Evolutionary conservation across 2,329 filamentous ascomycete species (phyloP).

Genomic region (Xylaria sp.): DNA sequence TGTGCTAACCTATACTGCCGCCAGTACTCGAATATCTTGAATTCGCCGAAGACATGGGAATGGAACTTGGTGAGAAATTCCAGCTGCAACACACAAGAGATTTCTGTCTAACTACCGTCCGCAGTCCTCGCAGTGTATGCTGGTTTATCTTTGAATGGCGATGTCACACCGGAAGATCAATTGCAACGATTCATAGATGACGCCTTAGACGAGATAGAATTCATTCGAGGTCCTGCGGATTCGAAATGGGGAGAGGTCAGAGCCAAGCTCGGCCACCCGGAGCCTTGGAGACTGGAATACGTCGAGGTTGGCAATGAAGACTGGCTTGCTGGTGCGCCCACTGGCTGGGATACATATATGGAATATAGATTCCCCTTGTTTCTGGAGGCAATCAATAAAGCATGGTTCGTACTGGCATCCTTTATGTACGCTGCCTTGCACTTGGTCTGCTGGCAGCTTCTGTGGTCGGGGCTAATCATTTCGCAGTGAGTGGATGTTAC

Average conservation of each 20-base stretch:
- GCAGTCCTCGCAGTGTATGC: constrained; percentile 67
- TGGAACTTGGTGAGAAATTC: constrained; percentile 58
- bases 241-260: constrained; percentile 68
- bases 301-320: constrained; percentile 78
- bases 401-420: constrained; percentile 45
- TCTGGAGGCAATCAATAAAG: constrained; percentile 66
- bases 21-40: constrained; percentile 68
- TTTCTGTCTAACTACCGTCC: constrained; percentile 17
- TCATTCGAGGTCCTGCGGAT: constrained; percentile 64
- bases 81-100: background rate
- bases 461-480: constrained; percentile 7
- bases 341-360: constrained; percentile 60
- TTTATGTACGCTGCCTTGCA: background rate
- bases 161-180: constrained; percentile 62
- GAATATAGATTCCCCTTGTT: constrained; percentile 70
- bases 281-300: constrained; percentile 69
- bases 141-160: constrained; percentile 66
- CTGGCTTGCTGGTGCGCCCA: constrained; percentile 63
- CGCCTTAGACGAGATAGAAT: constrained; percentile 72
- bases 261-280: constrained; percentile 68
- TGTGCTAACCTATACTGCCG: background rate
- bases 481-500: constrained; percentile 18
- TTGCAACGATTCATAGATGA: constrained; percentile 68
- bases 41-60: constrained; percentile 69
- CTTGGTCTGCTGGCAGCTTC: background rate